Evolutionary conservation across 2,329 filamentous ascomycete genomes (phyloP), one percentile per base, ranked within the genome.

Genomic region (Didymellaceae sp.): DNA sequence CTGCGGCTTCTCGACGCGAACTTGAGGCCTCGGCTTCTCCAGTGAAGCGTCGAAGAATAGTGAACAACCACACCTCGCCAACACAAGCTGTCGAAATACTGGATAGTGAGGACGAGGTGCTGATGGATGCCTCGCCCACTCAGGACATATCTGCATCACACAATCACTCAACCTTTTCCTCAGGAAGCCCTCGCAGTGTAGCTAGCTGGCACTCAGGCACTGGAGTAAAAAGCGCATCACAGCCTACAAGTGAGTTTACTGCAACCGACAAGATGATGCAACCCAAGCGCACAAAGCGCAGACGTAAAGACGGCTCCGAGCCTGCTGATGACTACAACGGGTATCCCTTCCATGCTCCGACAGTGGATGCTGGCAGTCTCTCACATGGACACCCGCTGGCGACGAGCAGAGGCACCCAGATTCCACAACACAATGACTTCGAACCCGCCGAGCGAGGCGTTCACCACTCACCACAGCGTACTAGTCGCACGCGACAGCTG

Each of bases 11-110:
- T n/a, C n/a, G n/a, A n/a, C n/a, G n/a, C n/a, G n/a, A 11, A 8
- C 13, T 5, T 32, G 3, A 32, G 21, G 20, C 42, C 26, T 14
- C n/a, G n/a, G 13, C 32, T 18, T 30, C 38, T 8, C 37, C 54
- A 10, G 16, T 18, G 7, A 69, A 69, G 30, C 55, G 65, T 24
- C 57, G 57, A 34, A 69, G 63, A 25, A 61, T 33, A 6, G 38
- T 52, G 7, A 46, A 59, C 16, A 4, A 9, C 18, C 11, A 9
- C 24, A 14, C 21, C 3, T 9, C 16, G 4, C 21, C 24, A 4
- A 4, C 9, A 4, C 13, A 6, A 2, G 17, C 38, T 4, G 9
- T 46, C 6, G 44, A 49, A 21, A 46, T 60, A 13, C 54, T 63
- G 18, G 34, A 52, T 10, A 50, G 50, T 5, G 61, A 60, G 16